Evolutionary conservation across 2,329 filamentous ascomycete genomes (phyloP).

Genomic region (Dactylonectria estremocensis): DNA sequence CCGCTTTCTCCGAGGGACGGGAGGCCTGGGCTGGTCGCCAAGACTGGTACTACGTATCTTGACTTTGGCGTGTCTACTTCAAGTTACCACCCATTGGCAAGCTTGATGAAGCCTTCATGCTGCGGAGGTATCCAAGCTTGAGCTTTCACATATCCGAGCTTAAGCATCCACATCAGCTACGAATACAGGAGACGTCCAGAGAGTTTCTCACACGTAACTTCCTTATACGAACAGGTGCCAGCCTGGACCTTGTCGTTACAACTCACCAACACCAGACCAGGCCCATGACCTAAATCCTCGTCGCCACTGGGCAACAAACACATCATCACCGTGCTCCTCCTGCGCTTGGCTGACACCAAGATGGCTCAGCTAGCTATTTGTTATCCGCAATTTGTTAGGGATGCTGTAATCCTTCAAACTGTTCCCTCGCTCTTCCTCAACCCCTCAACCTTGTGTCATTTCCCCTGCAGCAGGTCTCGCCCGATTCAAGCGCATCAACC

Average conservation of each 20-base stretch:
- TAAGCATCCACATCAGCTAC: neutral
- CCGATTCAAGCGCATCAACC: neutral
- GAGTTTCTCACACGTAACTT: neutral
- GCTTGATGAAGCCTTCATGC: neutral
- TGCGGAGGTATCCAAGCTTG: too few relatives aligned
- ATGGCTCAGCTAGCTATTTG: neutral
- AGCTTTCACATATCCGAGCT: too few relatives aligned
- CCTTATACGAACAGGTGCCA: neutral
- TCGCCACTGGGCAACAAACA: neutral
- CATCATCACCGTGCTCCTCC: neutral
- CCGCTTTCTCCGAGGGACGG: neutral
- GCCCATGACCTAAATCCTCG: too few relatives aligned
- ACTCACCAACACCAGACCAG: neutral
- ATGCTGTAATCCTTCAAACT: too few relatives aligned
- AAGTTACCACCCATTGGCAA: neutral
- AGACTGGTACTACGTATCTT: neutral
- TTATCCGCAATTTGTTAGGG: neutral
- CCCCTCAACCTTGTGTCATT: neutral
- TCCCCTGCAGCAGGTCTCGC: neutral
- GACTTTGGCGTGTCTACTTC: neutral
- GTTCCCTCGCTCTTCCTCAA: neutral
- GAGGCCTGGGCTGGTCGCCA: neutral
- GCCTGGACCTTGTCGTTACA: neutral
- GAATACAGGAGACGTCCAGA: neutral
- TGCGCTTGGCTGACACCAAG: neutral